These are phyloP conservation scores for Amylostereum areolatum DNA, from an alignment of 1,284 basidiomycete genomes.

Conservation along the genomic window DNA sequence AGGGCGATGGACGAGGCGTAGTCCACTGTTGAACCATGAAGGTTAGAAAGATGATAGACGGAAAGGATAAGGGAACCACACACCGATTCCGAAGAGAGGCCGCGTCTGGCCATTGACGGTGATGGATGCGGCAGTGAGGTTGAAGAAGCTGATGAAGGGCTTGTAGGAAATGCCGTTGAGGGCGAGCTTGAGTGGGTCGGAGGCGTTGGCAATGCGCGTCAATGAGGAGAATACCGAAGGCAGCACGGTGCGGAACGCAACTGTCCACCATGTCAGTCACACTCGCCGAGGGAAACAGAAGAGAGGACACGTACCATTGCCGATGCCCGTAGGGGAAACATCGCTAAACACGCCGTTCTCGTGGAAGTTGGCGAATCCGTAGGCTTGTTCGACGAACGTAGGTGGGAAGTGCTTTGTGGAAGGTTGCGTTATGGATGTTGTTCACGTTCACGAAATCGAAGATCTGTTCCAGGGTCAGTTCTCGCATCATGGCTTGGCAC, in stretches of 20 bases:
- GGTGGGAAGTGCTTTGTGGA: constrained; percentile 24
- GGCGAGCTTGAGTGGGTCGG: constrained; percentile 36
- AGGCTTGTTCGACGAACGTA: constrained; percentile 30
- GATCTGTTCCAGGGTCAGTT: constrained; percentile 21
- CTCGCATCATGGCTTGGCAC: too few relatives aligned
- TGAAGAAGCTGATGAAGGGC: constrained; percentile 47
- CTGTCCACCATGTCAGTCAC: constrained; percentile 15
- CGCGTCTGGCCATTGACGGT: constrained; percentile 19
- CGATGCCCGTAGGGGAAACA: constrained; percentile 27
- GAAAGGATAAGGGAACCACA: not conserved
- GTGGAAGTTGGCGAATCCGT: constrained; percentile 43
- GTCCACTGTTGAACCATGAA: constrained; percentile 26
- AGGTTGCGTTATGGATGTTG: constrained; percentile 41
- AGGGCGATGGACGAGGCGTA: constrained; percentile 42
- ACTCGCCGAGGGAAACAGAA: not conserved
- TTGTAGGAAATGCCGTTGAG: constrained; percentile 43
- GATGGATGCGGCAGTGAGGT: constrained; percentile 34
- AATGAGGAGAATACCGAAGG: constrained; percentile 39
- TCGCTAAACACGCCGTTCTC: constrained; percentile 43
- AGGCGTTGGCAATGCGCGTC: constrained; percentile 31
- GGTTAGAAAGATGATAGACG: not conserved
- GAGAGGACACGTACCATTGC: constrained; percentile 31
- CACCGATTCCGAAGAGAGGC: constrained; percentile 28
- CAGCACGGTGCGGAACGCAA: constrained; percentile 37
- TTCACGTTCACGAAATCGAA: constrained; percentile 50